Base-by-base conservation (phyloP, 164 flowering plant species). In the Malania oleifera region DNA sequence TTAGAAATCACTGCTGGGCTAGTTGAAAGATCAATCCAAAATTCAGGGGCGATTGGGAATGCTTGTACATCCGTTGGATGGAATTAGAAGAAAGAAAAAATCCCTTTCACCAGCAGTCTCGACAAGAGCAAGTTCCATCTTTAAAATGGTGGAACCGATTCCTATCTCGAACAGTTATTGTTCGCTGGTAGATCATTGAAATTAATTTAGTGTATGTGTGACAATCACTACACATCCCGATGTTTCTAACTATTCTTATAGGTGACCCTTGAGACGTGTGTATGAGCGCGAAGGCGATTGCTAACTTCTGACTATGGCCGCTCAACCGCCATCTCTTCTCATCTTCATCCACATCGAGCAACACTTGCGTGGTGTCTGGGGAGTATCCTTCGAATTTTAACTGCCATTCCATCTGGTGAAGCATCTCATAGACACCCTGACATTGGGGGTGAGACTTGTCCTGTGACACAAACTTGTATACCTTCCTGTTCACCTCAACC, bases 331-430 rank as follows among this genome's bases (percentile, higher is more conserved):
- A 54, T 56, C 66, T 75, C 80, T 88, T 86, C 64, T 83, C 93
- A 56, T 82, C 87, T 56, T 86, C 98, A 48, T 79, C 86, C 26
- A 73, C 84, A 60, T 84, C 75, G 22, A 80, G 58, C 74, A 81
- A 34, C 23, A 84, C 83, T 52, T 75, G 79, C 1, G 90, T 75
- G 57, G 75, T 79, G 50, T 91, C 91, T 5, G 88, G 76, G 0
- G 52, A 38, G 62, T 91, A 91, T n/a, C 91, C 96, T 65, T 84
- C 93, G 55, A 86, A 88, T 54, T 72, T 83, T 65, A 91, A 24
- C 64, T 84, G 95, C 98, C 96, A 88, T 28, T 82, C 90, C 82
- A 91, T 91, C 61, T 91, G 89, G 68, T 83, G 77, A 41, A 88
- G 66, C 96, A 88, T 84, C 58, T 84, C 85, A 37, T 82, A 78